Conservation (phyloP, 179 eudicot species). For the Kewa caespitosa region DNA sequence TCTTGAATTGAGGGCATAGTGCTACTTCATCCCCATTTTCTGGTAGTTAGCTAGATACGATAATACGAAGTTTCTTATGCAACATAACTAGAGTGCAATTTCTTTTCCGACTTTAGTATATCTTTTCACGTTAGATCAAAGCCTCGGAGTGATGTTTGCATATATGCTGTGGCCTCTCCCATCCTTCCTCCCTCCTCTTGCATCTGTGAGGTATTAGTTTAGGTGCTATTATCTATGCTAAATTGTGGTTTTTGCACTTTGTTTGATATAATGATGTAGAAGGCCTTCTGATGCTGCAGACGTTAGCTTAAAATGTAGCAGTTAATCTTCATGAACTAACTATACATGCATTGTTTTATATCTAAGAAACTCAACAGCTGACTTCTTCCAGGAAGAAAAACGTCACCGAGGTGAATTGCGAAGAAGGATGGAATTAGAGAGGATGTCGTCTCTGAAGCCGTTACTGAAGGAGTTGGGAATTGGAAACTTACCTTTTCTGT, state of each 20-base stretch:
- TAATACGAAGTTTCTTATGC: neutral
- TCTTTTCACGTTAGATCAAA: neutral
- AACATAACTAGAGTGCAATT: neutral
- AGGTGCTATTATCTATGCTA: no score
- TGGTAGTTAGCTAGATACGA: neutral
- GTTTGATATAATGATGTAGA: neutral
- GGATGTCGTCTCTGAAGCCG: constrained; percentile 69
- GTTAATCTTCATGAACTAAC: neutral
- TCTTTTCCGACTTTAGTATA: no score
- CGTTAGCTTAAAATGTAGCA: neutral
- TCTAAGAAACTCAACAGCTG: constrained; percentile 4
- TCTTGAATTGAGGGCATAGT: constrained; percentile 71
- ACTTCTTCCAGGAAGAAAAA: constrained; percentile 65
- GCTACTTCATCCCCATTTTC: constrained; percentile 7
- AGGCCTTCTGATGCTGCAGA: constrained; percentile 1
- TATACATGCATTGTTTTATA: constrained; percentile 11
- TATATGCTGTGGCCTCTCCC: neutral
- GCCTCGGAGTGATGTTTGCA: neutral
- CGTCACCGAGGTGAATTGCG: constrained; percentile 54
- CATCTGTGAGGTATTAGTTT: no score
- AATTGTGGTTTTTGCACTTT: no score
- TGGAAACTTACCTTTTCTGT: constrained; percentile 72
- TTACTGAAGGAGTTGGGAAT: constrained; percentile 55
- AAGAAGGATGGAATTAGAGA: constrained; percentile 76
- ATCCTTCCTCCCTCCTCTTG: neutral